Percentiles rank a stretch among this genome's conserved stretches.
Evolutionary conservation across 306 rosid genomes (phyloP).

Genomic region (Cicer bijugum): DNA sequence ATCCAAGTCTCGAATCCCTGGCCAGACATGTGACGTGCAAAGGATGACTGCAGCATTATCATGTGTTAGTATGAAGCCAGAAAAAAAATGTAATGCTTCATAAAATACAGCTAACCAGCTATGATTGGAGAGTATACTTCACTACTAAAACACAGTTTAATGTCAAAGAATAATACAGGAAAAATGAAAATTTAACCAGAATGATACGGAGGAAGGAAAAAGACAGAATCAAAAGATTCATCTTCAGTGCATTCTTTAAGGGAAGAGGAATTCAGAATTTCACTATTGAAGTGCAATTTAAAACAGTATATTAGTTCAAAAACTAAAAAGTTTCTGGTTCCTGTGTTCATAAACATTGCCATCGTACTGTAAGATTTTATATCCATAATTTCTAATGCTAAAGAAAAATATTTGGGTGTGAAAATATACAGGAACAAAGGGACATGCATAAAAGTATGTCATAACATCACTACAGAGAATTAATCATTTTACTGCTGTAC

Average conservation of each 20-base stretch:
- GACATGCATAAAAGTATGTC: constrained; percentile 8
- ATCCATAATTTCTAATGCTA: constrained; percentile 20
- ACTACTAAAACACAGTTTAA: constrained; percentile 19
- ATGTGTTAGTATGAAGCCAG: constrained; percentile 42
- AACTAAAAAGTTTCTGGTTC: constrained; percentile 14
- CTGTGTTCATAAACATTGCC: constrained; percentile 1
- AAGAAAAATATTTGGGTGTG: not conserved
- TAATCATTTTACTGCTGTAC: not conserved
- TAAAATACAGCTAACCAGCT: constrained; percentile 18
- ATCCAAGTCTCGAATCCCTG: constrained; percentile 98
- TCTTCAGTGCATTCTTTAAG: constrained; percentile 35
- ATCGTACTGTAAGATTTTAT: constrained; percentile 31
- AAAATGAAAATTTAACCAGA: constrained; percentile 33
- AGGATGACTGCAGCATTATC: constrained; percentile 77
- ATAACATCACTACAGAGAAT: constrained; percentile 21
- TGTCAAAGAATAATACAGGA: not conserved
- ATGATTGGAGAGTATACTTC: constrained; percentile 17
- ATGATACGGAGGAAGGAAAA: constrained; percentile 5
- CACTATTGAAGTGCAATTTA: constrained; percentile 28
- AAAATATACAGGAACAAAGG: constrained; percentile 30
- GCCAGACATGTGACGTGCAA: constrained; percentile 92
- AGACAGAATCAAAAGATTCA: constrained; percentile 21
- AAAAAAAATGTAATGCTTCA: constrained; percentile 14
- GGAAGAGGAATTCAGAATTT: constrained; percentile 27
- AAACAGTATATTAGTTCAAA: constrained; percentile 13